Base-by-base conservation (phyloP, 1,284 basidiomycete genomes). In the Ganoderma lucidum region DNA sequence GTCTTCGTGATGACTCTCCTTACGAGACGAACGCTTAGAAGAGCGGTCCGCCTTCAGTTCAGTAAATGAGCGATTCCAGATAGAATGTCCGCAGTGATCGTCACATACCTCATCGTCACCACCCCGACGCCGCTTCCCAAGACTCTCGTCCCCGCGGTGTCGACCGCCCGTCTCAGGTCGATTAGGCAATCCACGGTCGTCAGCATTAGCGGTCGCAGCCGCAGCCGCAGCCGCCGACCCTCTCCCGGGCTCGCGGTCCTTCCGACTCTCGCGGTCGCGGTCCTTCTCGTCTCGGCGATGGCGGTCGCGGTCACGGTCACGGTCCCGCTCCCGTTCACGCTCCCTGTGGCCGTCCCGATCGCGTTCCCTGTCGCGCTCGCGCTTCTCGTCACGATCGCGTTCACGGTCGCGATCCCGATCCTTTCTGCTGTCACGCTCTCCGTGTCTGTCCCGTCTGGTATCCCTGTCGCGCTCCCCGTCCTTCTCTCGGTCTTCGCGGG, bases 1-100 rank as follows among this genome's bases (percentile, higher is more conserved):
- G 42, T 93, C 92, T 69, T 93, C 92, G 67, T 92, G 87, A 75
- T 93, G 90, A 37, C 86, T 81, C 8, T 93, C 92, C 77, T 92
- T 92, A 62, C 93, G 89, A 69, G 92, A 90, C 66, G 87, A 86
- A 41, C 92, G 89, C 77, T 94, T 94, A 15, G 89, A 86, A 56
- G 85, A 84, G 70, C 93, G 87, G 66, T 94, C 93, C 70, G 87
- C 81, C 91, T 93, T 66, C 73, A 39, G 68, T 74, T 71, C 28
- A 65, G 68, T 32, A 63, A 68, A 76, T 68, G 53, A 68, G 66
- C 53, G 35, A 60, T 66, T 45, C 63, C 59, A 62, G 30, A 69
- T 44, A 70, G 65, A 71, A 64, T 28, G 30, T 44, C 59, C 73
- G 63, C 12, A 42, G 44, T n/a, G 28, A 55, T 67, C 19, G 58